Evolutionary conservation across 805 yeast genomes (phyloP).

Genomic region (Zygosaccharomyces lentus): DNA sequence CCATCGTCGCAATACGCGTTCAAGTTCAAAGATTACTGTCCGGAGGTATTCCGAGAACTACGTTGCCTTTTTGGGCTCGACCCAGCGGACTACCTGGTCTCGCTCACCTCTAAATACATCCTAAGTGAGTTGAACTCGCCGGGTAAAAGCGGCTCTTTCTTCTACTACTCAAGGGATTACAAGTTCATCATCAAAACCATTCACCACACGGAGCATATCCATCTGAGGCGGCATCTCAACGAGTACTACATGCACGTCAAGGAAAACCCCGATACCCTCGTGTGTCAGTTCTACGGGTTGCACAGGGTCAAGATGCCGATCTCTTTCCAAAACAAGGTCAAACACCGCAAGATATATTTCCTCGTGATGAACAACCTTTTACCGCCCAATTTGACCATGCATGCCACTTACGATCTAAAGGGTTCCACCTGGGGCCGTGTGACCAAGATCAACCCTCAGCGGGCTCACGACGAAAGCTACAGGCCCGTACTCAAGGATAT

Average conservation of each 20-base stretch:
- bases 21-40: conserved; percentile 94
- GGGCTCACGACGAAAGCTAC: conserved; percentile 24
- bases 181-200: conserved; percentile 93
- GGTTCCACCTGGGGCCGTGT: conserved; percentile 85
- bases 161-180: conserved; percentile 90
- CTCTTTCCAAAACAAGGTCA: conserved; percentile 34
- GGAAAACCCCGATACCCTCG: conserved; percentile 77
- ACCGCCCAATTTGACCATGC: conserved; percentile 88
- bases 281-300: conserved; percentile 94
- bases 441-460: conserved; percentile 37
- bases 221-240: conserved; percentile 64
- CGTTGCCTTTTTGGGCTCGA: conserved; percentile 79
- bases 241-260: conserved; percentile 79
- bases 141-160: conserved; percentile 94
- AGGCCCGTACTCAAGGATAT: conserved; percentile 71
- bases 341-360: conserved; percentile 76
- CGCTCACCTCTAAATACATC: conserved; percentile 88
- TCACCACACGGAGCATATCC: conserved; percentile 87
- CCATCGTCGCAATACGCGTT: conserved; percentile 95
- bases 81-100: conserved; percentile 91
- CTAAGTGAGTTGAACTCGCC: conserved; percentile 91
- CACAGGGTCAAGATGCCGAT: conserved; percentile 90
- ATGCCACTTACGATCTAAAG: conserved; percentile 81
- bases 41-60: conserved; percentile 86
- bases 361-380: conserved; percentile 95